phyloP scores from a whole-genome alignment of 768 basidiomycete species.

The Amanita fuliginea region DNA sequence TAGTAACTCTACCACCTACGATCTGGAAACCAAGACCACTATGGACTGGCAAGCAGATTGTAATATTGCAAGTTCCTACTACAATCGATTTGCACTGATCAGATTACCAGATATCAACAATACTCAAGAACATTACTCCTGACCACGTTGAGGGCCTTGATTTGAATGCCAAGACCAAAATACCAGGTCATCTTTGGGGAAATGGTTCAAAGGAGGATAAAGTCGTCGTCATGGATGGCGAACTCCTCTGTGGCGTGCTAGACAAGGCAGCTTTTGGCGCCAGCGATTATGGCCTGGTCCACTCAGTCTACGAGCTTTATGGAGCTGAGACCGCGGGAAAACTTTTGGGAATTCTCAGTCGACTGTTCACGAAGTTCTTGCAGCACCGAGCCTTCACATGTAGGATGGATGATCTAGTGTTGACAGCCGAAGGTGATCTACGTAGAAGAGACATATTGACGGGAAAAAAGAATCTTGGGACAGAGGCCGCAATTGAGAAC shows the following conservation, averaged over 20 bases:
- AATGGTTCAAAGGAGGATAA: conserved; percentile 72
- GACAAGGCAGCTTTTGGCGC: conserved; percentile 98
- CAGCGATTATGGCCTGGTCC: conserved; percentile 90
- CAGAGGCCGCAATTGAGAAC: conserved; percentile 82
- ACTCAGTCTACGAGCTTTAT: conserved; percentile 94
- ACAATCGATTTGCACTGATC: not conserved
- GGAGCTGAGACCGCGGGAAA: conserved; percentile 83
- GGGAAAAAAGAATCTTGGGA: conserved; percentile 62
- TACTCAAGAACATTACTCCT: conserved; percentile 88
- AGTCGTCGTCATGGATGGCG: conserved; percentile 86
- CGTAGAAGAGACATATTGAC: conserved; percentile 58
- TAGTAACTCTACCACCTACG: conserved; percentile 80
- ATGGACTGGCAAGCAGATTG: conserved; percentile 98
- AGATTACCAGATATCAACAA: conserved; percentile 77
- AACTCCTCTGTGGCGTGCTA: conserved; percentile 85
- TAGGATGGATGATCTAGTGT: conserved; percentile 93
- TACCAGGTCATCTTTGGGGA: conserved; percentile 81
- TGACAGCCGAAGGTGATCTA: conserved; percentile 74
- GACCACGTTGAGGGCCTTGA: conserved; percentile 70
- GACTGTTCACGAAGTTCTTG: conserved; percentile 93
- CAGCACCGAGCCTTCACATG: conserved; percentile 97
- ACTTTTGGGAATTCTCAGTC: conserved; percentile 85
- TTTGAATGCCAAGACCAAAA: conserved; percentile 78
- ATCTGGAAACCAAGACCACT: conserved; percentile 85
- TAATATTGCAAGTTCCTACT: conserved; percentile 25